These are phyloP conservation scores for Apiospora pterosperma DNA, from an alignment of 2,329 filamentous ascomycete genomes.

Conservation along the genomic window DNA sequence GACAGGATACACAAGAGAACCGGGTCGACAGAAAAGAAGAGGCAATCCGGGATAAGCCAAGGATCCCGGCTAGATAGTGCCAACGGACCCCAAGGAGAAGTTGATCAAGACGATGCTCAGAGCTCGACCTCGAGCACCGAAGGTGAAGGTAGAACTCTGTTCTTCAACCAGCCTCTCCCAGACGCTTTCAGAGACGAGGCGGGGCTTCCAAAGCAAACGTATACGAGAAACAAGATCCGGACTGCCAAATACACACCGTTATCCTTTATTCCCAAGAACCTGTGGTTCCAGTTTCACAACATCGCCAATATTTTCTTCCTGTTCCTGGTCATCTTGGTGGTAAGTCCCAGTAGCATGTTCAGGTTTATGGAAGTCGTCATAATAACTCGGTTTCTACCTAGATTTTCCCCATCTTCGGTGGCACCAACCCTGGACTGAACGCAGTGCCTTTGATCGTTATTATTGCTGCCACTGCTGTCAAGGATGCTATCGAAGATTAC, in stretches of 20 bases:
- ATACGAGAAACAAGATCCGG: constrained; percentile 90
- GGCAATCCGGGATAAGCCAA: constrained; percentile 38
- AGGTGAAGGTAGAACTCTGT: constrained; percentile 55
- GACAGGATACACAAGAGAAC: constrained; percentile 66
- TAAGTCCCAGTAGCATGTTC: constrained; percentile 49
- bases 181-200: constrained; percentile 74
- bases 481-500: constrained; percentile 95
- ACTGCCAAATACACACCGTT: constrained; percentile 96
- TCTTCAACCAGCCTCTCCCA: constrained; percentile 83
- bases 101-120: constrained; percentile 30
- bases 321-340: constrained; percentile 89
- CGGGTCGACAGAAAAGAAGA: constrained; percentile 67
- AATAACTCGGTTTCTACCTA: constrained; percentile 33
- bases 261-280: constrained; percentile 92
- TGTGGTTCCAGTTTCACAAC: constrained; percentile 98
- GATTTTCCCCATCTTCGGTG: constrained; percentile 97
- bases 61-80: constrained; percentile 24
- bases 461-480: constrained; percentile 80
- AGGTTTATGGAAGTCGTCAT: constrained; percentile 19
- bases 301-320: constrained; percentile 98
- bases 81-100: constrained; percentile 22
- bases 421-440: constrained; percentile 82
- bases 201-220: constrained; percentile 67
- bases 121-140: constrained; percentile 35
- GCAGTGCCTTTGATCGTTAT: constrained; percentile 93